Base-by-base conservation (phyloP, 176 grass and related monocot species). In the Aegilops bicornis region DNA sequence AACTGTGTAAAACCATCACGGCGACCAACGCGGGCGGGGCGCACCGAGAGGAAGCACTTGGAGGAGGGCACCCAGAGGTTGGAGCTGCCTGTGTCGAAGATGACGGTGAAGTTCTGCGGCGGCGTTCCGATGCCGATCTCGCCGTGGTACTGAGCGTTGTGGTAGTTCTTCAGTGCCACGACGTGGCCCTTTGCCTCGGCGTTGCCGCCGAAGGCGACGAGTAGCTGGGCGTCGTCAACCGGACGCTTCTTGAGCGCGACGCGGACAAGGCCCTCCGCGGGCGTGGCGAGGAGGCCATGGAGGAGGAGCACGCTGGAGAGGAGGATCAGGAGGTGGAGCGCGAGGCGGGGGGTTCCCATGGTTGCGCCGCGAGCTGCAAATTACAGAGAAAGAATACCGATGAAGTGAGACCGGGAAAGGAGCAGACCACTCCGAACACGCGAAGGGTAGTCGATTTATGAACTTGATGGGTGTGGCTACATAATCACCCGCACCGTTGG, bases 41-140 rank as follows among this genome's bases (percentile, higher is more conserved):
- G 80, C 83, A 97, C 95, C 82, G 91, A 97, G 42, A 88, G 88
- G 73, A 87, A 84, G 65, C 95, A 97, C 87, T 97, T 97, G 82
- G 92, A 90, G 82, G 95, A 97, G 43, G 95, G 91, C 80, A 97
- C 90, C 95, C 95, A 97, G 81, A 95, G 85, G 85, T 97, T 91
- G 72, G 95, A 97, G 87, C 95, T 97, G 36, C 95, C 95, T 3
- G 92, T 95, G 69, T 97, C 91, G 81, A 97, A 97, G 81, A 97
- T 94, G 79, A 97, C 91, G 8, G 92, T 97, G 82, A 97, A 97
- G 54, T 59, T 93, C 95, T 95, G 95, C 43, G 85, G 74, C 20
- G 95, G 95, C 22, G 91, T 90, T 40, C 95, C 95, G 59, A 95
- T 77, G 39, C 82, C 89, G 64, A 97, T 64, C 82, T 97, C 91